Base-by-base conservation (phyloP, 768 basidiomycete species). In the Gloeopeniophorella convolvens region DNA sequence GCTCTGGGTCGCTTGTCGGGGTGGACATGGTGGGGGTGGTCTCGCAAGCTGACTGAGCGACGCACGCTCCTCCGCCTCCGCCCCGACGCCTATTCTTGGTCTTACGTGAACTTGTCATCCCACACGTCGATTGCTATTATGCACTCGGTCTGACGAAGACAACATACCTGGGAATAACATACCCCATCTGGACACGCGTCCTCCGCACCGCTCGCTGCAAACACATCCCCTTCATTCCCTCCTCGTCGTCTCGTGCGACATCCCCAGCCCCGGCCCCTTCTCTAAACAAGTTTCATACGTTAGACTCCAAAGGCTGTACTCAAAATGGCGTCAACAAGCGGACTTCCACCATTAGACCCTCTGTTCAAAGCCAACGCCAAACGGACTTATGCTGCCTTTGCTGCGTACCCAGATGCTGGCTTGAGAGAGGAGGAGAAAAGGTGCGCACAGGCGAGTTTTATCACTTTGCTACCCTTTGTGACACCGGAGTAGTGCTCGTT, bases 351-450 rank as follows among this genome's bases (percentile, higher is more conserved):
- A 5, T 69, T 90, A 13, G 84, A 85, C 42, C 74, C 80, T 7
- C 65, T 90, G 26, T 73, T 85, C 36, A 76, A 73, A 58, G 67
- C 66, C 49, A 79, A 76, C 54, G 80, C 82, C n/a, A 85, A 83
- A 67, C 76, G 83, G 20, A 88, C 89, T 1, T 75, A 79, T 48
- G 80, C 76, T 57, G 70, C 89, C 37, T 91, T 89, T 65, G 75
- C 79, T 1, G 70, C 81, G 16, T 79, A 75, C 60, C 72, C 79
- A 3, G 83, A 83, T 43, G 83, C 85, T 44, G 63, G 69, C 6
- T 55, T 76, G 16, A 65, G 67, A 50, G 87, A 86, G 28, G 87
- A 89, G 32, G 85, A 88, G 60, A 77, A 77, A 48, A 87, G 83
- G 88, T 82, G 35, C 28, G 72, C 58, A 15, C 24, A 8, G 4